Evolutionary conservation across 495 filamentous ascomycete genomes (phyloP).

Genomic region (Aspergillus ostianus): DNA sequence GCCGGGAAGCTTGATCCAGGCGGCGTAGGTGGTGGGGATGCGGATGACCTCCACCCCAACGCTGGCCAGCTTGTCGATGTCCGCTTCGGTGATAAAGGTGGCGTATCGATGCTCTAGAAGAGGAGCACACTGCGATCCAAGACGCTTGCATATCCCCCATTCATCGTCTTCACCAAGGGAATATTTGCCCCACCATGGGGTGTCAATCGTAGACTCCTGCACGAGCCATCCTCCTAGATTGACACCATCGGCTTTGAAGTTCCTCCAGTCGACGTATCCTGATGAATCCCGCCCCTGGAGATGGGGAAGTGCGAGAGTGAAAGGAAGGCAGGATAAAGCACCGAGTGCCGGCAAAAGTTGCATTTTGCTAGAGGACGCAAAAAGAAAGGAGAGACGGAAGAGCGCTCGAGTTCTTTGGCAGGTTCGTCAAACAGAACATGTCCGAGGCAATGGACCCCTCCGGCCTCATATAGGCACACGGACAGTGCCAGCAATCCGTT

Average conservation of each 20-base stretch:
- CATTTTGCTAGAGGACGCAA: background rate
- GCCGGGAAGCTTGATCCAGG: conserved; percentile 30
- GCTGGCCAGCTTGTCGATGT: conserved; percentile 28
- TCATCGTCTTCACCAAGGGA: conserved; percentile 25
- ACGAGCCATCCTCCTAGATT: conserved; percentile 37
- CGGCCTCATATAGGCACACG: background rate
- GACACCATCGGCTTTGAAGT: conserved; percentile 27
- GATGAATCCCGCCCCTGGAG: conserved; percentile 2
- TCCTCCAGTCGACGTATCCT: conserved; percentile 27
- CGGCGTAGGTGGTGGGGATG: conserved; percentile 31
- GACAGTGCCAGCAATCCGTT: background rate
- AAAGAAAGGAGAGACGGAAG: no score
- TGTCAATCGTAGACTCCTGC: conserved; percentile 35
- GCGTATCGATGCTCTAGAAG: conserved; percentile 31
- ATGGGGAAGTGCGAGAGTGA: conserved; percentile 6
- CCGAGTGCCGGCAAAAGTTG: background rate
- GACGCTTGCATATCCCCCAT: conserved; percentile 30
- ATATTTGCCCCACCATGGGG: conserved; percentile 24
- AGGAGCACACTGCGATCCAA: conserved; percentile 22
- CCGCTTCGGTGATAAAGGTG: conserved; percentile 28
- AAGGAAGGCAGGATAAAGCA: conserved; percentile 4
- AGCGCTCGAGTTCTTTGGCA: background rate
- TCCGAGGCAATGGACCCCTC: background rate
- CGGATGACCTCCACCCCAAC: conserved; percentile 27
- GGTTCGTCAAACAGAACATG: background rate